These are phyloP conservation scores for Fusarium circinatum DNA, from an alignment of 2,329 filamentous ascomycete genomes.

Conservation along the genomic window DNA sequence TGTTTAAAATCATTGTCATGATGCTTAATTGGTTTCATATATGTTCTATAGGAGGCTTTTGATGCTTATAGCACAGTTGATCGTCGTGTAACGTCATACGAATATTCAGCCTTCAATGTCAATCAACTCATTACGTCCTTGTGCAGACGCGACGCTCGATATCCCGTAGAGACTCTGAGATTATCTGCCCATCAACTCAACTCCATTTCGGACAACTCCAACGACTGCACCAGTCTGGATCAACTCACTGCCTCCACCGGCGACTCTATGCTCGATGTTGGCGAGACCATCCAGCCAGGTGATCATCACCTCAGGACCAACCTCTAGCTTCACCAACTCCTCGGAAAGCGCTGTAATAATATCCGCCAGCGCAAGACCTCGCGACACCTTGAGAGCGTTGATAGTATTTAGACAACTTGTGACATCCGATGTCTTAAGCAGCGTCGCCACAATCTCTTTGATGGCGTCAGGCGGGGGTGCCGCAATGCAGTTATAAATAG, in stretches of 20 bases:
- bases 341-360: slow-evolving; percentile 89
- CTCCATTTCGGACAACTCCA: slow-evolving; percentile 86
- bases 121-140: neutral
- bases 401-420: slow-evolving; percentile 89
- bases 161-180: neutral
- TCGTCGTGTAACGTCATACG: neutral
- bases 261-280: slow-evolving; percentile 90
- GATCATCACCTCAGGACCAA: slow-evolving; percentile 86
- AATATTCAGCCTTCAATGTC: neutral
- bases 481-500: slow-evolving; percentile 97
- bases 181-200: slow-evolving; percentile 70
- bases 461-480: slow-evolving; percentile 93
- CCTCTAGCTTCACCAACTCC: slow-evolving; percentile 83
- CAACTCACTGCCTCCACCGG: slow-evolving; percentile 85
- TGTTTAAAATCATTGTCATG: neutral
- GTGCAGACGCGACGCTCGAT: neutral
- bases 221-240: slow-evolving; percentile 95
- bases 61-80: neutral
- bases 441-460: slow-evolving; percentile 81
- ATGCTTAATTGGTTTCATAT: slow-evolving; percentile 3
- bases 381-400: slow-evolving; percentile 84
- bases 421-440: slow-evolving; percentile 87
- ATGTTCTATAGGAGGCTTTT: slow-evolving; percentile 8
- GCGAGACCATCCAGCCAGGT: slow-evolving; percentile 91
- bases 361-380: slow-evolving; percentile 91